phyloP scores from a whole-genome alignment of 2,329 filamentous ascomycete genomes.

The Xylariaceae sp. region DNA sequence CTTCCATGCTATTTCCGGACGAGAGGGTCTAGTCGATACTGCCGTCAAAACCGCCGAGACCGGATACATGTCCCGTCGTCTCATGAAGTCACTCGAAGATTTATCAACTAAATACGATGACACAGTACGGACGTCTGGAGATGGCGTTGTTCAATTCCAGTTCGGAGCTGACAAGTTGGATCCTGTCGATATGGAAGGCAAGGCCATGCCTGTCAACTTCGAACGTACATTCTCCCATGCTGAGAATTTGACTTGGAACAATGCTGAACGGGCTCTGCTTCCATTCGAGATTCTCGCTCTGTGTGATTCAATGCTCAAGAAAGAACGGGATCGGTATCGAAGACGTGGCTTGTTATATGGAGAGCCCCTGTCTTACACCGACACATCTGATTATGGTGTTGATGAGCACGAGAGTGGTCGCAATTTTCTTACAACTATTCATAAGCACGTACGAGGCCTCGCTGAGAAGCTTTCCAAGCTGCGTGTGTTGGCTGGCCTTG shows the following conservation, averaged over 20 bases:
- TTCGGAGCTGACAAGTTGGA: conserved; percentile 95
- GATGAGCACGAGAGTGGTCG: conserved; percentile 79
- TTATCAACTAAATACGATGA: conserved; percentile 89
- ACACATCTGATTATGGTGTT: conserved; percentile 61
- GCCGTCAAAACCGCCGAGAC: conserved; percentile 98
- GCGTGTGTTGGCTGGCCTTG: conserved; percentile 48
- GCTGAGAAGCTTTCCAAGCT: conserved; percentile 56
- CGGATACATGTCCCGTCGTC: conserved; percentile 94
- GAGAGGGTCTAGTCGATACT: conserved; percentile 97
- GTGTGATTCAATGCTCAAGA: conserved; percentile 62
- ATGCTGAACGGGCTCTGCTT: conserved; percentile 65
- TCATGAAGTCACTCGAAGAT: conserved; percentile 98
- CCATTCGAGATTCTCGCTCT: conserved; percentile 68
- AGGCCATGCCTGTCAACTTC: conserved; percentile 87
- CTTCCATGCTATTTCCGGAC: conserved; percentile 96
- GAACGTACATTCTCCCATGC: conserved; percentile 82
- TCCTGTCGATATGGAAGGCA: conserved; percentile 95
- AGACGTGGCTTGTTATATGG: conserved; percentile 57
- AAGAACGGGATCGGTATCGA: conserved; percentile 60
- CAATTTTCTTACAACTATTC: conserved; percentile 73
- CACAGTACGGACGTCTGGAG: conserved; percentile 86
- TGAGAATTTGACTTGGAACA: conserved; percentile 71
- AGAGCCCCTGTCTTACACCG: conserved; percentile 62
- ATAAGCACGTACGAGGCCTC: conserved; percentile 61
- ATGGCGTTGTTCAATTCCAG: conserved; percentile 90